phyloP scores from a whole-genome alignment of 108 stramenopile species.

The Nitzschia palea region DNA sequence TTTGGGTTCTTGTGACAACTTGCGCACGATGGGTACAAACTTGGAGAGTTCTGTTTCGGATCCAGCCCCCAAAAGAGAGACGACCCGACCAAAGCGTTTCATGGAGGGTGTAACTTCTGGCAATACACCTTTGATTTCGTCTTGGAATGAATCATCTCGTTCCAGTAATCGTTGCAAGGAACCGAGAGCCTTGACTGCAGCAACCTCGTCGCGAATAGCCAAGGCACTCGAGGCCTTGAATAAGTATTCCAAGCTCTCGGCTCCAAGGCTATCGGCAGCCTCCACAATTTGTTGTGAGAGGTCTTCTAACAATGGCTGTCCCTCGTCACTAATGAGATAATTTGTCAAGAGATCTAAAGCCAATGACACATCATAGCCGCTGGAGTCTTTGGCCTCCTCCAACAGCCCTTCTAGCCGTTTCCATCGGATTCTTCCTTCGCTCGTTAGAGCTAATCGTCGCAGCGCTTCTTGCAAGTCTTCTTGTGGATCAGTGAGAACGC shows the following conservation, averaged over 20 bases:
- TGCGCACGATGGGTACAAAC: slow-evolving; percentile 67
- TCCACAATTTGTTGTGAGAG: slow-evolving; percentile 76
- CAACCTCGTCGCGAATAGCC: slow-evolving; percentile 62
- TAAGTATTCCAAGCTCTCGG: slow-evolving; percentile 64
- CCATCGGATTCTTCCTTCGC: slow-evolving; percentile 85
- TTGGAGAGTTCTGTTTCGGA: slow-evolving; percentile 55
- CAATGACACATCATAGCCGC: slow-evolving; percentile 75
- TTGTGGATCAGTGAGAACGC: slow-evolving; percentile 89
- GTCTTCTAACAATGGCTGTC: slow-evolving; percentile 65
- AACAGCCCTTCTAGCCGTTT: slow-evolving; percentile 88
- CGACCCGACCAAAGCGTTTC: slow-evolving; percentile 59
- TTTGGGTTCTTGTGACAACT: slow-evolving; percentile 69
- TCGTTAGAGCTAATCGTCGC: slow-evolving; percentile 75
- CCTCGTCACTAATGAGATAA: slow-evolving; percentile 83
- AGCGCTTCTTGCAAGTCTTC: slow-evolving; percentile 83
- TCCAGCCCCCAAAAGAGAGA: slow-evolving; percentile 48
- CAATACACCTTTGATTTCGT: slow-evolving; percentile 47
- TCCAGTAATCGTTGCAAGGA: slow-evolving; percentile 48
- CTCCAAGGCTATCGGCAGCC: slow-evolving; percentile 73
- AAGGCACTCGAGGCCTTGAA: slow-evolving; percentile 56
- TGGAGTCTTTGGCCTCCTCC: slow-evolving; percentile 75
- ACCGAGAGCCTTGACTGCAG: slow-evolving; percentile 67
- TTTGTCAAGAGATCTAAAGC: slow-evolving; percentile 83
- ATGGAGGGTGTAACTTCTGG: slow-evolving; percentile 74
- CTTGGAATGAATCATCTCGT: slow-evolving; percentile 17